Base-by-base conservation (phyloP, 306 rosid genomes). In the Corylus americana region DNA sequence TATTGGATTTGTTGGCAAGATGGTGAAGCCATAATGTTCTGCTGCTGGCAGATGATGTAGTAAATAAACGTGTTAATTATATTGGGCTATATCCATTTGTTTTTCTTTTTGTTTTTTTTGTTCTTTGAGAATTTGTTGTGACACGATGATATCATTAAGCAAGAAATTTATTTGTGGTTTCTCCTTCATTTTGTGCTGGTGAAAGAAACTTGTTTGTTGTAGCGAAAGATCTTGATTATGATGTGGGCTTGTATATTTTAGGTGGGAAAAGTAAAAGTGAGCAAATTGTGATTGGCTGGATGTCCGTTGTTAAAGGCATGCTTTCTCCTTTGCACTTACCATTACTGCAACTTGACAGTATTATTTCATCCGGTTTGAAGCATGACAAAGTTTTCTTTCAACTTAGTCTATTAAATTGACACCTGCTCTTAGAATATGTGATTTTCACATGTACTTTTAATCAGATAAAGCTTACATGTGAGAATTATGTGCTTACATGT, bases 1-100 rank as follows among this genome's bases (percentile, higher is more conserved):
- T 55, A 67, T 68, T 20, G 39, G 47, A 48, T 72, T 73, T 39
- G 44, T 37, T 62, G 61, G 66, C 66, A 31, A 68, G 73, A 55
- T 50, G 71, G 63, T 18, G 47, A 67, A 37, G 71, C 20, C 73
- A 73, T 18, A 55, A 25, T 75, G 7, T 14, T 57, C 35, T 51
- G 66, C 54, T 72, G 51, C 80, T 54, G 51, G 84, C 63, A 22
- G 22, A 64, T 75, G n/a, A 35, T 55, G 84, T 79, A 73, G 31
- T 68, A 44, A 16, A 31, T 47, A 72, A 44, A 39, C 76, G 39
- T 50, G 14, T 42, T 70, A 85, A 76, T 50, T 76, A 73, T 82
- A 70, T 27, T 58, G 7, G 39, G 59, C 4, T 17, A 61, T 67
- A 8, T 71, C 63, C 10, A 5, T 55, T 55, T 9, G 14, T 37